Percentiles rank a stretch among this genome's conserved stretches.
Conservation (phyloP, 2,329 filamentous ascomycete genomes). For the Botrytis fragariae region DNA sequence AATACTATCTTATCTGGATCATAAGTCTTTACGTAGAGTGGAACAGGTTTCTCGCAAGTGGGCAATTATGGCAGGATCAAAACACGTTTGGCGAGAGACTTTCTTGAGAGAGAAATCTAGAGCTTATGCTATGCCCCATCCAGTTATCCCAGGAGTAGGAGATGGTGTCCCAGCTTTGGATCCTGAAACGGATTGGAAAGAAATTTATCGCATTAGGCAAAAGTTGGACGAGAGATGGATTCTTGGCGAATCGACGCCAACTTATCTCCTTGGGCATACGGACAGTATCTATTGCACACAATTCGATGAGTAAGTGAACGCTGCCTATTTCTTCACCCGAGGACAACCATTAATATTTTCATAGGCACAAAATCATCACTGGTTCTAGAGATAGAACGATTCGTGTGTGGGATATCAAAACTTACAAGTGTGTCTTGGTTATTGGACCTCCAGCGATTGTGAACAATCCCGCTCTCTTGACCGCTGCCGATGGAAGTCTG, state of each 20-base stretch:
- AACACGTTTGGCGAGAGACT: slow-evolving; percentile 62
- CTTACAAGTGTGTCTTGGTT: slow-evolving; percentile 77
- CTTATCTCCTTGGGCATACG: slow-evolving; percentile 89
- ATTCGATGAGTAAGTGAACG: slow-evolving; percentile 80
- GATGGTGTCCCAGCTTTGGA: slow-evolving; percentile 54
- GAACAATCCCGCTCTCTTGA: slow-evolving; percentile 50
- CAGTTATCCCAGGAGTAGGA: slow-evolving; percentile 53
- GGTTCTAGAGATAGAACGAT: slow-evolving; percentile 95
- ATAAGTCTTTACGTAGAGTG: slow-evolving; percentile 49
- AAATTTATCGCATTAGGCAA: slow-evolving; percentile 75
- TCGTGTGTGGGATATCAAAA: slow-evolving; percentile 92
- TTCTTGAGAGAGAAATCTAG: slow-evolving; percentile 60
- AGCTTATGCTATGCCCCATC: slow-evolving; percentile 57
- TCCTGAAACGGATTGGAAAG: slow-evolving; percentile 77
- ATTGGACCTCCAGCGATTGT: slow-evolving; percentile 75
- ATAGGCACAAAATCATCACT: slow-evolving; percentile 88
- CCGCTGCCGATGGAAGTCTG: slow-evolving; percentile 50
- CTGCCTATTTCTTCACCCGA: neutral
- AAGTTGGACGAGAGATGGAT: slow-evolving; percentile 79
- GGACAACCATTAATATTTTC: slow-evolving; percentile 39
- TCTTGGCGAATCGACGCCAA: slow-evolving; percentile 70
- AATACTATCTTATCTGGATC: slow-evolving; percentile 56
- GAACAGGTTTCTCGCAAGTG: slow-evolving; percentile 52
- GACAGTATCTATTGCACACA: slow-evolving; percentile 98
- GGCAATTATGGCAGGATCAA: slow-evolving; percentile 48